Evolutionary conservation across 192 early-diverging fungal genomes (phyloP), one percentile per base, ranked within the genome.

Genomic region (Coemansia sp.): DNA sequence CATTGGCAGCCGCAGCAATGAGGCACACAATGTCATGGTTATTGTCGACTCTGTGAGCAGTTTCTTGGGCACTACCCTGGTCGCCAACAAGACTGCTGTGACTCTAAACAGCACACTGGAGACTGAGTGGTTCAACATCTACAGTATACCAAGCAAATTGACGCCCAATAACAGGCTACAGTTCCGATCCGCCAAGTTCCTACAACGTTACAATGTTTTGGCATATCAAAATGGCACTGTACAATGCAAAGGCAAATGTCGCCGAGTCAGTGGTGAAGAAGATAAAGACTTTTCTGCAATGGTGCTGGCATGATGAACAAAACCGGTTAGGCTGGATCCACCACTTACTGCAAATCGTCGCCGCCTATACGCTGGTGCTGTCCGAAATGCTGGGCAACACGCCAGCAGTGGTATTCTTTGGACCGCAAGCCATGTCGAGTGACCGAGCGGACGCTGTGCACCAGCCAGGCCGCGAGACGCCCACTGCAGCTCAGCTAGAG

Each of bases 221-320:
- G 24, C 22, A 50, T 15, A 22, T 50, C 3, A 48, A 24, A 6
- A 61, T 45, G 14, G 8, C 59, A 3, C 22, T 0, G 0, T 35
- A 50, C n/a, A 17, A 61, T 35, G 41, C 25, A 22, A 21, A 61
- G 27, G 43, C 59, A 14, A 43, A 61, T 1, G 14, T 61, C 7
- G 60, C 60, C 6, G 60, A 62, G 60, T 50, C 49, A n/a, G 49
- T 23, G 0, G 37, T 62, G 0, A 62, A 62, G 32, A 14, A 32
- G 27, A 35, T 62, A 1, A 52, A 51, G 49, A 52, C 3, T 5
- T 14, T 7, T 1, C 25, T 62, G 29, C 60, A 47, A 5, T 15
- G 29, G 25, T 17, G 38, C n/a, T 47, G 48, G 14, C 49, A 48
- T 8, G 60, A 52, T 17, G 2, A 14, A 21, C 19, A 21, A 21